Evolutionary conservation across 441 rosid genomes (phyloP), one percentile per base, ranked within the genome.

Genomic region (Cnidoscolus chayamansa): DNA sequence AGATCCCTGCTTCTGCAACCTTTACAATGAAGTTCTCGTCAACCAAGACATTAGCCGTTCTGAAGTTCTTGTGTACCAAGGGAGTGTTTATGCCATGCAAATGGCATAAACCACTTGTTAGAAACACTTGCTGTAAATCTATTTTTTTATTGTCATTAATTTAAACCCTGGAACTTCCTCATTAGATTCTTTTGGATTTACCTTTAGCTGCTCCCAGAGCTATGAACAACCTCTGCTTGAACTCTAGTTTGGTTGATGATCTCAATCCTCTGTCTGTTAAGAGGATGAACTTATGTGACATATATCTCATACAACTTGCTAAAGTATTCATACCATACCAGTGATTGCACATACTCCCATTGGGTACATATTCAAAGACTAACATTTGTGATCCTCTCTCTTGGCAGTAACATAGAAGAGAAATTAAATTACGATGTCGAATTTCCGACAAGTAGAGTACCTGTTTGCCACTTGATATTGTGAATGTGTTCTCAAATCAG

Each of bases 171-270:
- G 66, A 53, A 74, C 37, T 53, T 49, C 31, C 30, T 60, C 20
- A 57, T 32, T 31, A 57, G 31, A 72, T 67, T 75, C 49, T 16
- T 62, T 25, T 13, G 50, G 51, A 75, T 74, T 77, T 78, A 88
- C 93, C 96, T 88, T 77, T 88, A 58, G 91, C 96, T 11, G 91
- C 93, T 60, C 88, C 90, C 7, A 87, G 68, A 70, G 93, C 91
- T 72, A 88, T 82, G 31, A 81, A 85, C 72, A 88, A 35, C 82
- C 91, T 83, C 59, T 79, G 88, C 75, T 88, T 84, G 83, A 90
- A 88, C 79, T 87, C 89, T 50, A 90, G 78, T 74, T 80, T 81
- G 4, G 80, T 81, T n/a, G 85, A 73, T 74, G 83, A 74, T 59
- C 72, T 85, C 63, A 68, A 67, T 37, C 83, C 73, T 2, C 67